These are phyloP conservation scores for Margaritispora aquatica DNA, from an alignment of 495 filamentous ascomycete species.

Conservation along the genomic window DNA sequence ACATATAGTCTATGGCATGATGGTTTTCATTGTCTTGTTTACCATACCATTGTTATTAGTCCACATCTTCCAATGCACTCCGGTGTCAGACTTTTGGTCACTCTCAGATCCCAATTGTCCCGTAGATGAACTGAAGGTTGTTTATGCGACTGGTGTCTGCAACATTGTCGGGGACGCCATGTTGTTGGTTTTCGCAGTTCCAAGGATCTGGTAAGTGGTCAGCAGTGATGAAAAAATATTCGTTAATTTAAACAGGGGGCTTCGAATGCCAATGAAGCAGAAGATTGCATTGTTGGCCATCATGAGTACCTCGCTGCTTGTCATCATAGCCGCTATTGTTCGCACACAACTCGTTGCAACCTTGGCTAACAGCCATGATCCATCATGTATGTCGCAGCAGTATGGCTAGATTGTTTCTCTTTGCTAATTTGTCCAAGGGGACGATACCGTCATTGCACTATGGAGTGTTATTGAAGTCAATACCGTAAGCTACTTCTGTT, in stretches of 20 bases:
- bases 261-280: background rate
- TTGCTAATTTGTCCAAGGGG: background rate
- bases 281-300: background rate
- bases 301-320: background rate
- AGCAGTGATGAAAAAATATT: background rate
- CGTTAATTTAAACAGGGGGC: background rate
- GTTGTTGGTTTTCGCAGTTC: background rate
- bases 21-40: background rate
- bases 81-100: constrained; percentile 3
- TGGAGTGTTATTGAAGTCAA: background rate
- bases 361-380: background rate
- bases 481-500: background rate
- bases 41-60: background rate
- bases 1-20: background rate
- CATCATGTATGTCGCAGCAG: background rate
- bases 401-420: background rate
- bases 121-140: background rate
- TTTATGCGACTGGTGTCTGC: background rate
- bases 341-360: background rate
- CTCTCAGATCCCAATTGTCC: background rate
- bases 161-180: background rate
- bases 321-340: background rate
- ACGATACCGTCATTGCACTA: background rate
- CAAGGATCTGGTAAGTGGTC: background rate
- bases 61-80: constrained; percentile 3